These are phyloP conservation scores for Trametes cubensis DNA, from an alignment of 768 basidiomycete genomes.

Conservation along the genomic window DNA sequence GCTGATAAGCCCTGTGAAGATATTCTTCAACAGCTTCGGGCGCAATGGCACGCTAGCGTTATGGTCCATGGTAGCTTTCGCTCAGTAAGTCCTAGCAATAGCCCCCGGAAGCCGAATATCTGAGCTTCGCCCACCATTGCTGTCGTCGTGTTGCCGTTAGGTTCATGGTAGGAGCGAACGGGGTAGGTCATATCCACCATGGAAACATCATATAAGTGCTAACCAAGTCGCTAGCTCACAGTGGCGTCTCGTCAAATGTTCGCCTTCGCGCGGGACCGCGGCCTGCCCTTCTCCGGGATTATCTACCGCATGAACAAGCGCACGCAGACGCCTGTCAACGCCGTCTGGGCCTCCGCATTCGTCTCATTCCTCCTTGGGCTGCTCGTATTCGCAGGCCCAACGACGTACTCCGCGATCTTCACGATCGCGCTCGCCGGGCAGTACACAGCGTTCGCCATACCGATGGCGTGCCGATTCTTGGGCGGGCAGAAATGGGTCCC, in stretches of 20 bases:
- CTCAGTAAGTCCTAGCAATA: constrained; percentile 42
- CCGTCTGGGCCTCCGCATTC: constrained; percentile 54
- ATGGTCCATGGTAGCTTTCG: constrained; percentile 41
- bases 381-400: constrained; percentile 59
- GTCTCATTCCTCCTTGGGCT: constrained; percentile 54
- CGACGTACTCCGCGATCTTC: constrained; percentile 43
- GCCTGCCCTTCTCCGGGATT: constrained; percentile 63
- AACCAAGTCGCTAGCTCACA: constrained; percentile 34
- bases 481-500: constrained; percentile 33
- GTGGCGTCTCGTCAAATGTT: constrained; percentile 64
- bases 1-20: constrained; percentile 12
- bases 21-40: constrained; percentile 39
- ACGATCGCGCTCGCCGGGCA: constrained; percentile 27
- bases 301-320: constrained; percentile 58
- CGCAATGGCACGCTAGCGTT: constrained; percentile 39
- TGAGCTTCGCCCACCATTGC: constrained; percentile 32
- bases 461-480: constrained; percentile 37
- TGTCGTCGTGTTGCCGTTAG: neutral
- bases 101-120: constrained; percentile 14
- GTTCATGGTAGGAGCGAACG: constrained; percentile 39
- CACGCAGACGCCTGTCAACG: constrained; percentile 58
- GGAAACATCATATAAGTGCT: constrained; percentile 20
- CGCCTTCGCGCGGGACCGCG: constrained; percentile 72
- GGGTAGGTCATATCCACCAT: constrained; percentile 36
- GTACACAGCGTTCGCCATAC: constrained; percentile 37